These are phyloP conservation scores for Hanseniaspora clermontiae DNA, from an alignment of 805 yeast genomes.

Conservation along the genomic window DNA sequence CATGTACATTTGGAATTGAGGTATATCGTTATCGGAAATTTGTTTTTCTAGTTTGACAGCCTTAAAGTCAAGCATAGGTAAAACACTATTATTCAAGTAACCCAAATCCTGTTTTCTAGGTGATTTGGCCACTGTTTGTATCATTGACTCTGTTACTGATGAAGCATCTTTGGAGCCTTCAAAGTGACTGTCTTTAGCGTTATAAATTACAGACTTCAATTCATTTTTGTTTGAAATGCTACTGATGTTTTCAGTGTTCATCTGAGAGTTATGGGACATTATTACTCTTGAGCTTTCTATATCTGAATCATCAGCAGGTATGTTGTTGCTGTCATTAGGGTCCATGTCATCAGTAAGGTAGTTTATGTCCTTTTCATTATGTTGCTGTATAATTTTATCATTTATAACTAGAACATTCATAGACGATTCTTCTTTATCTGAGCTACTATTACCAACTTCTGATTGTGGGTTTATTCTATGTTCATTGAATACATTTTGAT, in stretches of 20 bases:
- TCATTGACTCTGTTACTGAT: constrained; percentile 2
- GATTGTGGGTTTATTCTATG: background rate
- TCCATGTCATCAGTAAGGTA: background rate
- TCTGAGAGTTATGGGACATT: background rate
- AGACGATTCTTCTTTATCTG: background rate
- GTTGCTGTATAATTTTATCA: background rate
- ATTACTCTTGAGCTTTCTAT: background rate
- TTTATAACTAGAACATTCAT: background rate
- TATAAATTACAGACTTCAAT: constrained; percentile 7
- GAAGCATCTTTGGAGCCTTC: background rate
- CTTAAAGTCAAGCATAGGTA: background rate
- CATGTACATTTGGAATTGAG: background rate
- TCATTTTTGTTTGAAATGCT: background rate
- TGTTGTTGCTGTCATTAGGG: constrained; percentile 10
- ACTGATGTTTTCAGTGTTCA: background rate
- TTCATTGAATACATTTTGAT: constrained; percentile 4
- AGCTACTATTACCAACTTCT: background rate
- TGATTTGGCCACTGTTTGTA: constrained; percentile 10
- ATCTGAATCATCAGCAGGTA: constrained; percentile 1
- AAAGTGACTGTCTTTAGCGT: background rate
- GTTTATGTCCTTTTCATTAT: background rate
- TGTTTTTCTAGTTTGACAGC: background rate
- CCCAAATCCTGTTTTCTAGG: background rate
- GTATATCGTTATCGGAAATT: background rate
- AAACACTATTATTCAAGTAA: background rate